Base-by-base conservation (phyloP, 208 protist species). In the Acanthamoeba triangularis region DNA sequence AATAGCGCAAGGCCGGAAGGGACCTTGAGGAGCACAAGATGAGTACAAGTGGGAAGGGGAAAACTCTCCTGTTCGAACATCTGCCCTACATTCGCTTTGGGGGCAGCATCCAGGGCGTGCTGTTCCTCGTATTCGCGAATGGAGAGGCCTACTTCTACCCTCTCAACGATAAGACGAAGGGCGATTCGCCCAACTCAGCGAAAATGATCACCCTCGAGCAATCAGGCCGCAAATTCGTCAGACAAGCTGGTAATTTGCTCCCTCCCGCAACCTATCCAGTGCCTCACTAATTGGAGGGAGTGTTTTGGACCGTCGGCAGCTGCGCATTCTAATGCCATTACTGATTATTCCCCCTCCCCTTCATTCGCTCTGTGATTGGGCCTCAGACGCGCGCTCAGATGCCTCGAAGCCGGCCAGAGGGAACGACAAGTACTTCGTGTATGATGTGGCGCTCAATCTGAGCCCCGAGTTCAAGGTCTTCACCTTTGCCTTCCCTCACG, bases 91-190 rank as follows among this genome's bases (percentile, higher is more conserved):
- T 95, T 61, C 63, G 87, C 8, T 95, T 88, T 52, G 87, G 65
- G 23, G 93, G 74, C 37, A 95, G 93, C 93, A 91, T 92, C 33
- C 82, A 95, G 44, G 93, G 93, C 7, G 82, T 88, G n/a, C 93
- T 95, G 44, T 91, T 95, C 82, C 82, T 87, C 49, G 52, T 95
- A 23, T 95, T 95, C 63, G 72, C 93, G 13, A 91, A 95, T 69
- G 93, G 93, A 65, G 82, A 88, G 28, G 74, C 72, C 61, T 95
- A 95, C 44, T 91, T 95, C 47, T 80, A 87, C 61, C 93, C 93
- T 47, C 76, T 95, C 8, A 76, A 92, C 23, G 69, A 88, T 11
- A 76, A 80, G 33, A 95, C 65, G 11, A 95, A 92, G 78, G 93
- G 76, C 49, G 91, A 85, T 41, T 76, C 76, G 35, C 80, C 91